Evolutionary conservation across 306 rosid genomes (phyloP), one percentile per base, ranked within the genome.

Genomic region (Canavalia gladiata): DNA sequence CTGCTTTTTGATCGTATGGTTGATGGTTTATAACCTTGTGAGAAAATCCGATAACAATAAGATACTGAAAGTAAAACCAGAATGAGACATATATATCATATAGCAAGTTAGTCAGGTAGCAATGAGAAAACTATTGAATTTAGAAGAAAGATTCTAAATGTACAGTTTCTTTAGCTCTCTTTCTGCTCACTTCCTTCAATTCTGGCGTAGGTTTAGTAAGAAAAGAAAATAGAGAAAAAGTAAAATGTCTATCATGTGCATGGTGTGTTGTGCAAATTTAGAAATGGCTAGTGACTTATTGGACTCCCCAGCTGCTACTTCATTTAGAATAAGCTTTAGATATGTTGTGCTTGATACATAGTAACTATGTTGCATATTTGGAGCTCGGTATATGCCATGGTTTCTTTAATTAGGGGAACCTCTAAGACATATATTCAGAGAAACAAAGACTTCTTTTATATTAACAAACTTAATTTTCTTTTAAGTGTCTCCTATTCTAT

Each of bases 1-100:
- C 99, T 69, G 98, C 99, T 84, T 96, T 93, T 81, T 96, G 99
- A 84, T 96, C 94, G 74, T 96, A 96, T 30, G 97, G 98, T 82
- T 92, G 98, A 89, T 96, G 99, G 77, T 96, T 96, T 87, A 93
- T 96, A 77, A 96, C 99, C 99, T 96, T 41, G 86, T 46, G 72
- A 81, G 74, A 85, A 86, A 83, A 82, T 75, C 71, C 43, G 54
- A 58, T 59, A 81, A 34, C 69, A 70, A 59, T 78, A 43, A 86
- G 86, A 57, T 67, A 74, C 59, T 63, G 63, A 74, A 82, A 71
- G 85, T 68, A 74, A 74, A 64, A 62, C 65, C 57, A 62, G 31
- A 79, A 57, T 66, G 45, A 72, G 60, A 63, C 30, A 35, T 63
- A 74, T 50, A 56, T 52, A 69, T 64, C 43, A 58, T 62, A 74